phyloP scores from a whole-genome alignment of 2,329 filamentous ascomycete species.

The Cordyceps pruinosa region DNA sequence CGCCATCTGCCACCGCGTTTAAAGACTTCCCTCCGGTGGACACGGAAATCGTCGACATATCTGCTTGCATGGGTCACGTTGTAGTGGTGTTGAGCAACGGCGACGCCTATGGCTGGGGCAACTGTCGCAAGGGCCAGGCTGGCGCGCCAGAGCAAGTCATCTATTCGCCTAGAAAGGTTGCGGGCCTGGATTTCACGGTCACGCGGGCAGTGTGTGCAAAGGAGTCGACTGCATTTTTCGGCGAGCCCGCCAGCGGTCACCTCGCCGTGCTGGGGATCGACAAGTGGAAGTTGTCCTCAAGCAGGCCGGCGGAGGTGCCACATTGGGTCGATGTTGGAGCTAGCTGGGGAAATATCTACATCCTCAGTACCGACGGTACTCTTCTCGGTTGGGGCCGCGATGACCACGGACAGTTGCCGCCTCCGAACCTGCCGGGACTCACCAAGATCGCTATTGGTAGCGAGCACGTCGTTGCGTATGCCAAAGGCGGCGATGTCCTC shows the following conservation, averaged over 20 bases:
- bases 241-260: slow-evolving; percentile 46
- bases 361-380: slow-evolving; percentile 54
- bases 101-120: slow-evolving; percentile 82
- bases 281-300: slow-evolving; percentile 60
- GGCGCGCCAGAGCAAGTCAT: slow-evolving; percentile 51
- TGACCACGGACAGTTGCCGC: slow-evolving; percentile 75
- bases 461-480: slow-evolving; percentile 77
- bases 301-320: slow-evolving; percentile 44
- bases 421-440: slow-evolving; percentile 51
- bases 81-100: slow-evolving; percentile 69
- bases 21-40: slow-evolving; percentile 56
- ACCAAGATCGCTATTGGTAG: slow-evolving; percentile 71
- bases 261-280: slow-evolving; percentile 65
- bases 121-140: slow-evolving; percentile 76
- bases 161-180: slow-evolving; percentile 55
- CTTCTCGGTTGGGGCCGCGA: slow-evolving; percentile 74
- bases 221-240: slow-evolving; percentile 74
- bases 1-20: slow-evolving; percentile 42
- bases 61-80: slow-evolving; percentile 71
- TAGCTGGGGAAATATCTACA: slow-evolving; percentile 76
- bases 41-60: slow-evolving; percentile 54
- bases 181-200: slow-evolving; percentile 53
- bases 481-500: slow-evolving; percentile 58
- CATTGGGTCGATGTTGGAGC: slow-evolving; percentile 65
- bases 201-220: slow-evolving; percentile 67